Conservation (phyloP, 768 basidiomycete species). For the Xanthoconium stramineum region DNA sequence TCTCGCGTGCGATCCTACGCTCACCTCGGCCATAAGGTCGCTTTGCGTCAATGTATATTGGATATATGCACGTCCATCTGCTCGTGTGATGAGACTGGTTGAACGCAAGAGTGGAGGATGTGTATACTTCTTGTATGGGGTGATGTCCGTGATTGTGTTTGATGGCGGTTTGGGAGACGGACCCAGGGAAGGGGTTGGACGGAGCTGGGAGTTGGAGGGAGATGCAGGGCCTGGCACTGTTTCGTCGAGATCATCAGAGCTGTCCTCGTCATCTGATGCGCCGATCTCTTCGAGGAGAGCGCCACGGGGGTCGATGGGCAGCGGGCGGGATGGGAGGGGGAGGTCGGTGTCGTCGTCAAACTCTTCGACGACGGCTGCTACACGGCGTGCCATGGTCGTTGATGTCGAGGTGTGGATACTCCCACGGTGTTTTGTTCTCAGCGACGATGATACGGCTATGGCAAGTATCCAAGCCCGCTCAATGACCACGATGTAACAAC, state of each 20-base stretch:
- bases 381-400: constrained; percentile 61
- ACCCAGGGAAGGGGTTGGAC: constrained; percentile 12
- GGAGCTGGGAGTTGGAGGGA: constrained; percentile 36
- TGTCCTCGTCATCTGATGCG: constrained; percentile 50
- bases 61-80: constrained; percentile 96
- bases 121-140: constrained; percentile 79
- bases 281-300: constrained; percentile 76
- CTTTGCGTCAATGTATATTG: constrained; percentile 96
- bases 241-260: constrained; percentile 28
- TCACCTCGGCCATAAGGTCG: constrained; percentile 80
- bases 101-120: neutral
- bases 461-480: constrained; percentile 1
- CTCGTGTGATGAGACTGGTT: constrained; percentile 3
- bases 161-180: constrained; percentile 24
- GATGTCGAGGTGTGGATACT: constrained; percentile 10
- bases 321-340: constrained; percentile 64
- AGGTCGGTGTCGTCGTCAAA: constrained; percentile 96
- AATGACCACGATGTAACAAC: neutral
- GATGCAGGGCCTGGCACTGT: constrained; percentile 55
- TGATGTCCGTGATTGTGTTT: constrained; percentile 63
- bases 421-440: constrained; percentile 25
- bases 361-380: constrained; percentile 67
- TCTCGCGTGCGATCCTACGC: constrained; percentile 73
- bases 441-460: constrained; percentile 12
- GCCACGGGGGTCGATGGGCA: constrained; percentile 66